Evolutionary conservation across 352 stramenopile genomes (phyloP).

Genomic region (Bremia lactucae): DNA sequence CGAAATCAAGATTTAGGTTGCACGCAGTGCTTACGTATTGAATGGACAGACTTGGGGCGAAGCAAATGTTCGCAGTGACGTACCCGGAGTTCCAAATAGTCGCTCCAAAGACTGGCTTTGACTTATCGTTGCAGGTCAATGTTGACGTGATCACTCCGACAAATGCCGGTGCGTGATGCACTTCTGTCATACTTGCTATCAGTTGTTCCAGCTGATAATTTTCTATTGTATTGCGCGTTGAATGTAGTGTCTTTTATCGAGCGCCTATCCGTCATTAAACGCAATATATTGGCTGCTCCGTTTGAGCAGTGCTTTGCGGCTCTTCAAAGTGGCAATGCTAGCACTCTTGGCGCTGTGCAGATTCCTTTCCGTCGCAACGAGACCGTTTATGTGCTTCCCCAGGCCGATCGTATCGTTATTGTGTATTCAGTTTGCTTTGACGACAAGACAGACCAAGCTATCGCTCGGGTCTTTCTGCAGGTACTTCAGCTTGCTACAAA

Average conservation of each 20-base stretch:
- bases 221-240: not conserved
- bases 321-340: conserved; percentile 50
- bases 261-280: conserved; percentile 68
- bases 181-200: not conserved
- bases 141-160: conserved; percentile 61
- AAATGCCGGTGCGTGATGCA: conserved; percentile 38
- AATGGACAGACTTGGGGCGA: conserved; percentile 38
- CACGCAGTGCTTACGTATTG: not conserved
- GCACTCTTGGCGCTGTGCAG: conserved; percentile 47
- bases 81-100: conserved; percentile 67
- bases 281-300: conserved; percentile 65
- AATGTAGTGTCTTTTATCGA: conserved; percentile 60
- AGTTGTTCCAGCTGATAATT: not conserved
- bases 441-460: conserved; percentile 88
- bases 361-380: conserved; percentile 84
- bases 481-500: no score
- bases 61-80: conserved; percentile 57
- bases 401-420: conserved; percentile 84
- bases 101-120: conserved; percentile 63
- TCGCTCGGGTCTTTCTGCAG: conserved; percentile 87
- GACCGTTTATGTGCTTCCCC: conserved; percentile 78
- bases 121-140: conserved; percentile 68
- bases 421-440: conserved; percentile 89
- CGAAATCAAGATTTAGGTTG: conserved; percentile 1
- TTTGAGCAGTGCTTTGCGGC: conserved; percentile 81